A percentile compares a stretch with the other conserved stretches of the same genome.
These are phyloP conservation scores for Athelia sp. DNA, from an alignment of 1,284 basidiomycete genomes.

Conservation along the genomic window DNA sequence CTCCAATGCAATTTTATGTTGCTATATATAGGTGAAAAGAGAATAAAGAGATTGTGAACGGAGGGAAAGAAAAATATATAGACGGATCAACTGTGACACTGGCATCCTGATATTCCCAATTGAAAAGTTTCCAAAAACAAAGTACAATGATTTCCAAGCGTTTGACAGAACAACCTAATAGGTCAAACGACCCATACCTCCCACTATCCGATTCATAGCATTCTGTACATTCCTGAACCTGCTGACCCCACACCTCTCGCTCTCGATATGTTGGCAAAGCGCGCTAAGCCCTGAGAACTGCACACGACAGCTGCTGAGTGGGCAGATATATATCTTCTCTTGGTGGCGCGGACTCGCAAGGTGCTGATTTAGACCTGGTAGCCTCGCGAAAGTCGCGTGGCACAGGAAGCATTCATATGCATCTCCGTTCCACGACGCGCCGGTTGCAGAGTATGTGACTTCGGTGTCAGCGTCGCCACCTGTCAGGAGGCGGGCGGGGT, in stretches of 20 bases:
- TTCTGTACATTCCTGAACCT: constrained; percentile 34
- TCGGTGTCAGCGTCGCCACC: constrained; percentile 10
- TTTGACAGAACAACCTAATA: no score
- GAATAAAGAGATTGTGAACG: no score
- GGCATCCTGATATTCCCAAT: no score
- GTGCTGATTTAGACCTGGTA: constrained; percentile 43
- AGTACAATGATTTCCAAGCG: no score
- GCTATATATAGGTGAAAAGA: no score
- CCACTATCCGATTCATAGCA: constrained; percentile 31
- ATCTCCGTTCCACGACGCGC: constrained; percentile 38
- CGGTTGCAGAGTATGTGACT: constrained; percentile 32
- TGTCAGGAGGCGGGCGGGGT: constrained; percentile 30
- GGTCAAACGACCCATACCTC: constrained; percentile 22
- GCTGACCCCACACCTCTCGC: constrained; percentile 43
- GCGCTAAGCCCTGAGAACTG: constrained; percentile 43
- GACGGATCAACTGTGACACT: no score
- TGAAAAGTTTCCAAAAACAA: no score
- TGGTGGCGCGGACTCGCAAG: constrained; percentile 43
- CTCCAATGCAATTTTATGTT: no score
- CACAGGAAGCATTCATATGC: constrained; percentile 54
- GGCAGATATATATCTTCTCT: constrained; percentile 41
- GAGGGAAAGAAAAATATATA: no score
- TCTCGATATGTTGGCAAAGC: constrained; percentile 52
- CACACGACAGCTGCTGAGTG: constrained; percentile 27
- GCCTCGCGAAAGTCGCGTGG: constrained; percentile 29